A percentile compares a stretch with the other conserved stretches of the same genome.
phyloP scores from a whole-genome alignment of 1,284 basidiomycete genomes.

The Trichosporon coremiiforme region DNA sequence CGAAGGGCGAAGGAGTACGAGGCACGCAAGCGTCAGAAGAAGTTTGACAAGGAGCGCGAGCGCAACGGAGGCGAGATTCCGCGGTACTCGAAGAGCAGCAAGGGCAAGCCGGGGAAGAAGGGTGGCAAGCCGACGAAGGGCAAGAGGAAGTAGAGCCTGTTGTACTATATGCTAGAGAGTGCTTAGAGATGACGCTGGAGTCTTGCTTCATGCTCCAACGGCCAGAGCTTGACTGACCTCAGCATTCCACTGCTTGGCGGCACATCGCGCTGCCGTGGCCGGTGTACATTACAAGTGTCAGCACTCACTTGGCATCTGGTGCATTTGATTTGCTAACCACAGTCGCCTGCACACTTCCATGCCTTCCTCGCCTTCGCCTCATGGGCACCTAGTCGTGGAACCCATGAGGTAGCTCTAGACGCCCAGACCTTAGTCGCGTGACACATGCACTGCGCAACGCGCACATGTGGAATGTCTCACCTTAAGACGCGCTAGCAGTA shows the following conservation, averaged over 20 bases:
- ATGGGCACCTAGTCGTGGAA: too few relatives aligned
- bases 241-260: too few relatives aligned
- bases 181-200: background rate
- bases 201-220: too few relatives aligned
- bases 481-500: background rate
- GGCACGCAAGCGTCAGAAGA: constrained; percentile 46
- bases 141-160: constrained; percentile 20
- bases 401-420: too few relatives aligned
- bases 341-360: too few relatives aligned
- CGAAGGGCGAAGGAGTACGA: constrained; percentile 53
- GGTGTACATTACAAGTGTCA: too few relatives aligned
- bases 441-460: too few relatives aligned
- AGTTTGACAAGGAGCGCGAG: constrained; percentile 50
- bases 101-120: constrained; percentile 28
- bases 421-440: background rate
- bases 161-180: constrained; percentile 9
- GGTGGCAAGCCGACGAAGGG: constrained; percentile 35
- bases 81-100: constrained; percentile 25
- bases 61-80: constrained; percentile 23
- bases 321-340: too few relatives aligned
- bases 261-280: too few relatives aligned
- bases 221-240: too few relatives aligned
- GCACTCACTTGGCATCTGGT: too few relatives aligned
- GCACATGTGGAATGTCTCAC: background rate
- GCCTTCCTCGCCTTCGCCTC: too few relatives aligned